These are phyloP conservation scores for Thelonectria discophora DNA, from an alignment of 2,329 filamentous ascomycete genomes.

Conservation along the genomic window DNA sequence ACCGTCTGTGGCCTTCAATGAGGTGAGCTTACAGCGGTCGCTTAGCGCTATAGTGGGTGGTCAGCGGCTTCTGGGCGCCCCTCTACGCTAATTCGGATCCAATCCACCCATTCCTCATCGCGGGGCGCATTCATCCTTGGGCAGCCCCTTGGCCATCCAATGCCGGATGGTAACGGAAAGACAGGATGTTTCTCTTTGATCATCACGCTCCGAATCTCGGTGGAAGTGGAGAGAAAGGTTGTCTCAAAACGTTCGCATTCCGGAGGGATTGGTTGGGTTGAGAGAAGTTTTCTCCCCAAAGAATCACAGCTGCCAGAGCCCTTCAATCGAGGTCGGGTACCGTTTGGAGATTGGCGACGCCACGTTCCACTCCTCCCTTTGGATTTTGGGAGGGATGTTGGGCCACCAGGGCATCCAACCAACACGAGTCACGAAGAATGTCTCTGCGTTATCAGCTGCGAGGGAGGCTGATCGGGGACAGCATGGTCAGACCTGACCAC, in stretches of 20 bases:
- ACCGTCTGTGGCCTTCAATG: not conserved
- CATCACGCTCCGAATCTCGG: slow-evolving; percentile 37
- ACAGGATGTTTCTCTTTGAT: slow-evolving; percentile 5
- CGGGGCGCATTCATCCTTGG: slow-evolving; percentile 19
- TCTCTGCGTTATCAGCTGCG: slow-evolving; percentile 7
- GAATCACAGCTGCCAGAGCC: slow-evolving; percentile 8
- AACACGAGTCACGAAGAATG: slow-evolving; percentile 32
- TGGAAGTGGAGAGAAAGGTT: slow-evolving; percentile 27
- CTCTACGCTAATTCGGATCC: slow-evolving; percentile 32
- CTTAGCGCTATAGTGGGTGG: slow-evolving; percentile 29
- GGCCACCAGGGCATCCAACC: slow-evolving; percentile 12
- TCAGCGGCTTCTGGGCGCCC: slow-evolving; percentile 34
- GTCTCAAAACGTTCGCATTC: slow-evolving; percentile 10
- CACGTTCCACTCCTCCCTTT: slow-evolving; percentile 28
- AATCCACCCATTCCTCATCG: slow-evolving; percentile 31
- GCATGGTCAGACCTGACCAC: slow-evolving; percentile 16
- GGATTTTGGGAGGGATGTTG: slow-evolving; percentile 24
- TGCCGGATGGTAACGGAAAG: slow-evolving; percentile 37
- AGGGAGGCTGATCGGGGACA: slow-evolving; percentile 18
- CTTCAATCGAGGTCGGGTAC: slow-evolving; percentile 27
- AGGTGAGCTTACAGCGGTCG: slow-evolving; percentile 14
- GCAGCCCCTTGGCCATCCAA: slow-evolving; percentile 26
- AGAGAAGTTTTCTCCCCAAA: slow-evolving; percentile 31
- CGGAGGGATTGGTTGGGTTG: slow-evolving; percentile 34
- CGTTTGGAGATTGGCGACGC: slow-evolving; percentile 14